Conservation (phyloP, 148 eudicot species). For the Vaccinium corymbosum region DNA sequence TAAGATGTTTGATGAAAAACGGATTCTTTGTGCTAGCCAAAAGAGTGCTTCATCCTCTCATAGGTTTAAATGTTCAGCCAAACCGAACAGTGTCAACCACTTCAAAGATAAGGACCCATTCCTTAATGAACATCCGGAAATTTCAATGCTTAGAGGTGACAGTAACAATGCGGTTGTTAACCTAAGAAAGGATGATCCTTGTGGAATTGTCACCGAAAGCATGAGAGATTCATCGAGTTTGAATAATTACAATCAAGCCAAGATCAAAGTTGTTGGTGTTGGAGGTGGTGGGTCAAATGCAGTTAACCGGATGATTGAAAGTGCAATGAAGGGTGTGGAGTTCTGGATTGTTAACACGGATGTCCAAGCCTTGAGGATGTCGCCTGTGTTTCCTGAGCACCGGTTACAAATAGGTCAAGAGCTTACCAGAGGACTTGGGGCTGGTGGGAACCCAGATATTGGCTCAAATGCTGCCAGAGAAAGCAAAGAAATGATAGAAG, state of each 20-base stretch:
- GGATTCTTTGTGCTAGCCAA: conserved; percentile 22
- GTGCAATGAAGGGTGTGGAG: conserved; percentile 91
- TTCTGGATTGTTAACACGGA: conserved; percentile 98
- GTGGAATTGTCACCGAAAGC: conserved; percentile 52
- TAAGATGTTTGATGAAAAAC: conserved; percentile 49
- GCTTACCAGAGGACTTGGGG: conserved; percentile 95
- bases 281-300: conserved; percentile 99
- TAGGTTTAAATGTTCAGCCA: conserved; percentile 51
- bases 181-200: conserved; percentile 46
- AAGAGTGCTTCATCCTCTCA: conserved; percentile 31
- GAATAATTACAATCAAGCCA: conserved; percentile 65
- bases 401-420: conserved; percentile 93
- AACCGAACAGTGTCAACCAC: conserved; percentile 51
- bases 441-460: conserved; percentile 95
- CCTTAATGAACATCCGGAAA: conserved; percentile 79
- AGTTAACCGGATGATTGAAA: conserved; percentile 96
- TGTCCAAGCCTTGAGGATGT: conserved; percentile 93
- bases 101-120: conserved; percentile 63
- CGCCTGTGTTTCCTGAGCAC: conserved; percentile 78
- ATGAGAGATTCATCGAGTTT: conserved; percentile 39
- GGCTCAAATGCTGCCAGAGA: conserved; percentile 97
- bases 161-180: conserved; percentile 36
- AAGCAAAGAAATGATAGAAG: conserved; percentile 75
- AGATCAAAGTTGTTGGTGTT: conserved; percentile 92
- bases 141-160: conserved; percentile 89